Percentiles rank a stretch among this genome's conserved stretches.
Conservation (phyloP, 176 grass and related monocot genomes). For the Avena atlantica region DNA sequence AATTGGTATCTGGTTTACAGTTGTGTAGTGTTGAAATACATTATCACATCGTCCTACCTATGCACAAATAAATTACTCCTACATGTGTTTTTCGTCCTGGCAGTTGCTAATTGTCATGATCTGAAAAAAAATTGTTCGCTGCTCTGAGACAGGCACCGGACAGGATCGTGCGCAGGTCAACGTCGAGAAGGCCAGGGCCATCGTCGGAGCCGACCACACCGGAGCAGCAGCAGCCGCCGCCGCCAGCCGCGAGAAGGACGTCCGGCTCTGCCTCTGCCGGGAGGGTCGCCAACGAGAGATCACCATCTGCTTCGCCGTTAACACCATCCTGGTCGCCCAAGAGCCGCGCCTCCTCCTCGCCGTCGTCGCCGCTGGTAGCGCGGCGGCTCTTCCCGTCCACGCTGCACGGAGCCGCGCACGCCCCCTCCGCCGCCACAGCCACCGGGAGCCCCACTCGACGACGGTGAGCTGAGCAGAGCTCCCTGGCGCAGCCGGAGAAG, state of each 20-base stretch:
- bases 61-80: not conserved
- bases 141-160: conserved; percentile 34
- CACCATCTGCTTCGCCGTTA: not conserved
- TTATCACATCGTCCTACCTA: too few relatives aligned
- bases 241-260: not conserved
- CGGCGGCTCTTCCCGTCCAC: conserved; percentile 47
- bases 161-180: conserved; percentile 28
- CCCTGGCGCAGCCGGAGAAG: not conserved
- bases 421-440: conserved; percentile 16
- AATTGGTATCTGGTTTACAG: not conserved
- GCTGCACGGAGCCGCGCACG: conserved; percentile 6
- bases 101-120: not conserved
- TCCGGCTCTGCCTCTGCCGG: conserved; percentile 40
- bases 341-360: conserved; percentile 18
- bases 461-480: not conserved
- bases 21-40: not conserved
- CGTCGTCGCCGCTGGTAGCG: conserved; percentile 7
- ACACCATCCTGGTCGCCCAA: conserved; percentile 21
- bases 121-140: not conserved
- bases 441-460: conserved; percentile 17
- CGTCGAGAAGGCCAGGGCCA: not conserved
- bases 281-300: conserved; percentile 36
- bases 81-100: not conserved
- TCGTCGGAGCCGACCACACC: conserved; percentile 45
- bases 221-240: conserved; percentile 37